Evolutionary conservation across 371 early-diverging fungal species (phyloP), one percentile per base, ranked within the genome.

Genomic region (Conidiobolus incongruus): DNA sequence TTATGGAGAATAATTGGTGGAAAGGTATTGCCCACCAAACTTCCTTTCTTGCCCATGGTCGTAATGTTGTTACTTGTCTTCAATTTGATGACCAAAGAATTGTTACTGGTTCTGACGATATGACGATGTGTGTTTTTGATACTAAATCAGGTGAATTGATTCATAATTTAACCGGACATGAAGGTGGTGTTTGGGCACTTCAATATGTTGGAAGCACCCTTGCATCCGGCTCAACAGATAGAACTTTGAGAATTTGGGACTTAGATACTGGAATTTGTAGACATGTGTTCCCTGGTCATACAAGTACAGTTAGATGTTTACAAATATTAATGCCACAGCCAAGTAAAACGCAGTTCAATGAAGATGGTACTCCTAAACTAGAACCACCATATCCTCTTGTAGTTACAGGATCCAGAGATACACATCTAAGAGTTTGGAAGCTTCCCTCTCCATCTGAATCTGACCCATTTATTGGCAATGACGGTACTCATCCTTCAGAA

Each of bases 121-220:
- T 71, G 41, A 61, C 70, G 12, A 82, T 93, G 16, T 75, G 81
- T 51, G 81, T 95, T 17, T 92, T 83, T 51, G 81, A 87, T 51
- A 77, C 80, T 4, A 58, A 56, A 10, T 83, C 78, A 1, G 92
- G 95, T 15, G 55, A 60, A 17, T 53, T 72, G 8, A 56, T 65
- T 7, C 62, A 72, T 40, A 63, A 65, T 35, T 66, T 97, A 16
- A 62, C 60, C 12, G 97, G 96, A 5, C 99, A 98, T 57, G 86
- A 84, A 20, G 97, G 97, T 26, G 98, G 99, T 38, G 94, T 99
- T 2, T 98, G 99, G 99, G 86, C 95, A 0, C 65, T 98, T 41
- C 79, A 88, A 45, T 84, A 83, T 47, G 72, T 75, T 29, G 81
- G 79, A 35, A 76, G 83, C 39, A 72, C 82, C 0, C 65, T 98